These are phyloP conservation scores for Globisporangium solare DNA, from an alignment of 352 stramenopile species.

Conservation along the genomic window DNA sequence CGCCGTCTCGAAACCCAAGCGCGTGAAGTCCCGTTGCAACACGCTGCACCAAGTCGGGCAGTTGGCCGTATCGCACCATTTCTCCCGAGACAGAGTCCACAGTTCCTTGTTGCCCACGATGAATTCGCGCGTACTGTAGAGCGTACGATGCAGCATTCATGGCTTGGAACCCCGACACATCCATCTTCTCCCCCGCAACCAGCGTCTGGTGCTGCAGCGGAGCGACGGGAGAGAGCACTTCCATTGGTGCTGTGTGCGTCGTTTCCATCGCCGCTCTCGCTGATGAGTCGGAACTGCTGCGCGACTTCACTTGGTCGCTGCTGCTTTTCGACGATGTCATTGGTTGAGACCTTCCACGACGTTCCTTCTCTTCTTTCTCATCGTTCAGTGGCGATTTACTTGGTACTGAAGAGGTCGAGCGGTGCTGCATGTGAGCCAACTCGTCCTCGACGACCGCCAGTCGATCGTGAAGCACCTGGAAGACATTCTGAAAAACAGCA, in stretches of 20 bases:
- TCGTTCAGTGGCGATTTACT: too few species aligned
- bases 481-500: background rate
- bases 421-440: background rate
- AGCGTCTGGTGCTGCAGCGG: background rate
- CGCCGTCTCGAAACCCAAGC: conserved; percentile 1
- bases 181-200: conserved; percentile 1
- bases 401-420: background rate
- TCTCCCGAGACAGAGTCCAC: conserved; percentile 3
- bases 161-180: conserved; percentile 3
- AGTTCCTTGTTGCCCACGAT: conserved; percentile 2
- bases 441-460: conserved; percentile 5
- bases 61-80: background rate
- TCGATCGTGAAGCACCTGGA: conserved; percentile 5
- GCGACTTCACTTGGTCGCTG: background rate
- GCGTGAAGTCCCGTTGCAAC: background rate
- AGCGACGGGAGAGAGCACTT: background rate
- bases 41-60: conserved; percentile 1
- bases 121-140: conserved; percentile 13
- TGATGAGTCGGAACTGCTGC: background rate
- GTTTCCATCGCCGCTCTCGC: background rate
- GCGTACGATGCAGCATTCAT: conserved; percentile 11
- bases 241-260: background rate
- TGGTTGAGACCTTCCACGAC: background rate
- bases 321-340: background rate
- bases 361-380: too few species aligned